These are phyloP conservation scores for Juglanconis oblonga DNA, from an alignment of 2,329 filamentous ascomycete species.

Conservation along the genomic window DNA sequence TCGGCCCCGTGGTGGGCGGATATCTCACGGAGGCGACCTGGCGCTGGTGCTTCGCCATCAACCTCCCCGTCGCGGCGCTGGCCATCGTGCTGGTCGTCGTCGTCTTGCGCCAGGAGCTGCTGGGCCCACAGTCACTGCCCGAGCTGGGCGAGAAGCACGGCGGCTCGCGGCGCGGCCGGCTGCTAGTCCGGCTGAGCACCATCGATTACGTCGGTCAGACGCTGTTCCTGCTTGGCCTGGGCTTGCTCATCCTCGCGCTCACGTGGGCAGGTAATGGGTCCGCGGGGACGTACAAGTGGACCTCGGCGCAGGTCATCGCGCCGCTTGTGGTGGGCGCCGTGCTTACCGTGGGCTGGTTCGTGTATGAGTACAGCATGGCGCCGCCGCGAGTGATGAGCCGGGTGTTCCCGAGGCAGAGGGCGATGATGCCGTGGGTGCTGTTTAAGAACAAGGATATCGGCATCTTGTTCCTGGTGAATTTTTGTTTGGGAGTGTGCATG, in stretches of 20 bases:
- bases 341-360: conserved; percentile 39
- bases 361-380: conserved; percentile 54
- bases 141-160: conserved; percentile 33
- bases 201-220: conserved; percentile 55
- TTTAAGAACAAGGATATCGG: conserved; percentile 56
- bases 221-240: conserved; percentile 54
- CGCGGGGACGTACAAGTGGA: conserved; percentile 45
- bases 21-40: conserved; percentile 54
- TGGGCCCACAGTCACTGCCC: conserved; percentile 48
- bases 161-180: conserved; percentile 21
- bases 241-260: conserved; percentile 51
- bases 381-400: conserved; percentile 44
- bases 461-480: conserved; percentile 61
- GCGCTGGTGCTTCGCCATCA: conserved; percentile 67
- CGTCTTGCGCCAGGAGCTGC: conserved; percentile 56
- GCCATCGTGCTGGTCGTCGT: conserved; percentile 53
- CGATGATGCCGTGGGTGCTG: conserved; percentile 64
- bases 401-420: conserved; percentile 50
- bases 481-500: conserved; percentile 55
- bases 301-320: conserved; percentile 44
- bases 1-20: conserved; percentile 62
- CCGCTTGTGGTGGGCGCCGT: conserved; percentile 45
- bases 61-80: conserved; percentile 52
- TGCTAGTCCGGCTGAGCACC: conserved; percentile 48
- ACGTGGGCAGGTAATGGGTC: conserved; percentile 51